These are phyloP conservation scores for Trifolium subterraneum DNA, from an alignment of 306 rosid genomes.

Conservation along the genomic window DNA sequence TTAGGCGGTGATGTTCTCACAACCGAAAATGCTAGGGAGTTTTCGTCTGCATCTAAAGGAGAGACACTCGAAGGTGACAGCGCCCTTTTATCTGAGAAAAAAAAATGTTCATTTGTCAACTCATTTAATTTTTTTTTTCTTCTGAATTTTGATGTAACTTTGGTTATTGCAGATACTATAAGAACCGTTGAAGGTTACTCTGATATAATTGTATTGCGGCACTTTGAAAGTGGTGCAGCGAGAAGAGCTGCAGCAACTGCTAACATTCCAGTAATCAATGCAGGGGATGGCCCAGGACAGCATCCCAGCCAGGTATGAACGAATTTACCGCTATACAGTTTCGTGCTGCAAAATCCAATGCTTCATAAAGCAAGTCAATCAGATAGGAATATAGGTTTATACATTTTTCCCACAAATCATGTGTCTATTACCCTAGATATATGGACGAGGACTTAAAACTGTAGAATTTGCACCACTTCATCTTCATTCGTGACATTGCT, in stretches of 20 bases:
- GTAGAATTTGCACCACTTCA: slow-evolving; percentile 8
- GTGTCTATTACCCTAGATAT: neutral
- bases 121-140: slow-evolving; percentile 12
- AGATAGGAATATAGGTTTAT: slow-evolving; percentile 3
- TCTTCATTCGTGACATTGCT: slow-evolving; percentile 25
- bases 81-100: neutral
- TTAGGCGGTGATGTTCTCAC: slow-evolving; percentile 96
- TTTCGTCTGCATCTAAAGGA: slow-evolving; percentile 94
- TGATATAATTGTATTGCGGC: slow-evolving; percentile 90
- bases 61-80: slow-evolving; percentile 87
- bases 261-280: slow-evolving; percentile 85
- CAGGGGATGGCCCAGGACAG: slow-evolving; percentile 98
- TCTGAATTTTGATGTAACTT: slow-evolving; percentile 33
- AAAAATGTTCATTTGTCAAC: neutral
- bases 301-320: slow-evolving; percentile 84
- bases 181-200: slow-evolving; percentile 93
- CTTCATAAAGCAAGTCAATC: neutral
- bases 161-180: slow-evolving; percentile 68
- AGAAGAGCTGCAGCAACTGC: slow-evolving; percentile 86
- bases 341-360: slow-evolving; percentile 7
- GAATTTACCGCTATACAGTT: neutral
- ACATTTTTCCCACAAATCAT: neutral
- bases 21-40: slow-evolving; percentile 94
- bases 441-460: neutral
- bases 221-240: slow-evolving; percentile 97